Evolutionary conservation across 1,139 yeast species (phyloP).

Genomic region (Kazachstania sp.): DNA sequence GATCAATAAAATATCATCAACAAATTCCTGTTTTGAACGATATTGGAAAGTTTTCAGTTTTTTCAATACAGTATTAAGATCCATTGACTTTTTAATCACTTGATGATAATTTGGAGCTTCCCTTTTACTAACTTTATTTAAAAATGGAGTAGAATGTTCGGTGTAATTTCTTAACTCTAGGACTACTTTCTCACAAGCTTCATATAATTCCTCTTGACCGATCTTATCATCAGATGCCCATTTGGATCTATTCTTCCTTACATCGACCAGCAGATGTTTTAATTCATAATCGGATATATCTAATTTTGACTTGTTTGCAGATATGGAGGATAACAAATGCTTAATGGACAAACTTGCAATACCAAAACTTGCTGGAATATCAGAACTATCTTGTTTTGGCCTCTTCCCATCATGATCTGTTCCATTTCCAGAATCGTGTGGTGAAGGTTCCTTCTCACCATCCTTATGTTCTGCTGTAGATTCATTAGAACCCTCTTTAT

Average conservation of each 20-base stretch:
- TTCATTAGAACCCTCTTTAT: slow-evolving; percentile 1
- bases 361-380: slow-evolving; percentile 49
- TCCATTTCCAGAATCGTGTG: background rate
- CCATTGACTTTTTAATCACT: slow-evolving; percentile 92
- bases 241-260: slow-evolving; percentile 86
- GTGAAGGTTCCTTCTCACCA: slow-evolving; percentile 1
- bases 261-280: slow-evolving; percentile 80
- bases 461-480: slow-evolving; percentile 16
- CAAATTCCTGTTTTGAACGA: slow-evolving; percentile 77
- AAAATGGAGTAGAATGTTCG: slow-evolving; percentile 92
- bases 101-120: slow-evolving; percentile 96
- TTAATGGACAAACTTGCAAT: slow-evolving; percentile 77
- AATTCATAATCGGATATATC: slow-evolving; percentile 75
- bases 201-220: slow-evolving; percentile 96
- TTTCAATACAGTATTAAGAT: slow-evolving; percentile 85
- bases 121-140: slow-evolving; percentile 88
- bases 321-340: slow-evolving; percentile 71
- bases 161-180: slow-evolving; percentile 84
- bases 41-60: slow-evolving; percentile 77
- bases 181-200: slow-evolving; percentile 93
- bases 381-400: slow-evolving; percentile 19
- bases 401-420: slow-evolving; percentile 14
- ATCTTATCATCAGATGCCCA: slow-evolving; percentile 94
- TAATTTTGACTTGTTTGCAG: slow-evolving; percentile 64
- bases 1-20: slow-evolving; percentile 84